phyloP scores from a whole-genome alignment of 2,329 filamentous ascomycete genomes.

The Ceratocystis cubensis region DNA sequence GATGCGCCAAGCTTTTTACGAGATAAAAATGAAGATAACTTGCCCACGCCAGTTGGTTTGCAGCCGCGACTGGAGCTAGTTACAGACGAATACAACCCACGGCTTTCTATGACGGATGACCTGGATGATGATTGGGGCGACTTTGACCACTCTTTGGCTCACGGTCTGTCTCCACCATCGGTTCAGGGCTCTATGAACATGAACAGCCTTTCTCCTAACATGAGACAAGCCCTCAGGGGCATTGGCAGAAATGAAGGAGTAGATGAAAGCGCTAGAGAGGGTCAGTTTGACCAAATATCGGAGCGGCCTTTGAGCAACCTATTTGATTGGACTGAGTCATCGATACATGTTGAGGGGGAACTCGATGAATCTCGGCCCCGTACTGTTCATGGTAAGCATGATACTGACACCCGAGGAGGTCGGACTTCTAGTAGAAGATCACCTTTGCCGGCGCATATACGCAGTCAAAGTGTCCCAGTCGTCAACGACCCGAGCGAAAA shows the following conservation, averaged over 20 bases:
- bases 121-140: constrained; percentile 53
- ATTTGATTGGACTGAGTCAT: constrained; percentile 66
- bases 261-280: constrained; percentile 20
- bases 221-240: constrained; percentile 41
- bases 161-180: constrained; percentile 45
- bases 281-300: constrained; percentile 18
- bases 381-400: constrained; percentile 66
- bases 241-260: constrained; percentile 37
- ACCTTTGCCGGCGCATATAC: constrained; percentile 56
- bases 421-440: constrained; percentile 53
- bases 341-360: constrained; percentile 48
- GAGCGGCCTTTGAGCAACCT: constrained; percentile 54
- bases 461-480: constrained; percentile 70
- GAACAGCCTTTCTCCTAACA: constrained; percentile 39
- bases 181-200: constrained; percentile 40
- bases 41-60: constrained; percentile 31
- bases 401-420: constrained; percentile 57
- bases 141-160: constrained; percentile 41
- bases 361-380: constrained; percentile 50
- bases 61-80: constrained; percentile 15
- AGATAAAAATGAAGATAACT: constrained; percentile 51
- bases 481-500: constrained; percentile 48
- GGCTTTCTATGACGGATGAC: constrained; percentile 48
- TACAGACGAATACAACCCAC: constrained; percentile 22
- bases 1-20: constrained; percentile 20